Conservation (phyloP, 116 monocot genomes). For the Cymodocea nodosa region DNA sequence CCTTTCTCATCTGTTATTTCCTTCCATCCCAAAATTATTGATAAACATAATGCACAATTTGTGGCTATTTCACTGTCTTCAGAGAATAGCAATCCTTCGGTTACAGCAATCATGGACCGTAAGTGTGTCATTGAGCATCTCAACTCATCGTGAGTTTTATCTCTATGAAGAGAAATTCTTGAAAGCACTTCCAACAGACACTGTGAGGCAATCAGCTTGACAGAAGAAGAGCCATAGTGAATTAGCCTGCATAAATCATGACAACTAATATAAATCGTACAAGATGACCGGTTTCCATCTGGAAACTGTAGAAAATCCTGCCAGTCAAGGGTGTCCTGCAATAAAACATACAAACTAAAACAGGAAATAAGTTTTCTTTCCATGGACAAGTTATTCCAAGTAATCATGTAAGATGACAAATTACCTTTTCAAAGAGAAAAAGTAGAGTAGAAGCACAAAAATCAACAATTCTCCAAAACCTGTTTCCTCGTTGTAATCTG, state of each 20-base stretch:
- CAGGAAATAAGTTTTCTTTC: constrained; percentile 4
- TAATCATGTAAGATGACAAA: not conserved
- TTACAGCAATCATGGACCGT: constrained; percentile 50
- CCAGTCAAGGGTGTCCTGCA: constrained; percentile 53
- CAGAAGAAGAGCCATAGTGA: constrained; percentile 47
- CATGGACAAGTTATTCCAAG: not conserved
- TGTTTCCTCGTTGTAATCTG: constrained; percentile 51
- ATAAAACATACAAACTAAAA: constrained; percentile 40
- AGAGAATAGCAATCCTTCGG: constrained; percentile 62
- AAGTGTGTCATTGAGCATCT: constrained; percentile 40
- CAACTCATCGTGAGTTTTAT: constrained; percentile 15
- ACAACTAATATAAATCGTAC: constrained; percentile 40
- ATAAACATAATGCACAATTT: constrained; percentile 55
- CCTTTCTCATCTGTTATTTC: constrained; percentile 20
- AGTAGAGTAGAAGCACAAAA: constrained; percentile 48
- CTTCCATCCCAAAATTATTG: constrained; percentile 50
- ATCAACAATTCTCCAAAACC: constrained; percentile 30
- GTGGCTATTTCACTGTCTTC: constrained; percentile 45
- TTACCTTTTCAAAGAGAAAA: constrained; percentile 72
- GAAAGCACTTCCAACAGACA: constrained; percentile 58
- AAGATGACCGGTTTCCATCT: constrained; percentile 12
- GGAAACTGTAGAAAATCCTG: constrained; percentile 45
- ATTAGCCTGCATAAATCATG: constrained; percentile 73
- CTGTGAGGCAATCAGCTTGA: constrained; percentile 64
- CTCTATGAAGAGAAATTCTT: constrained; percentile 43